Conservation (phyloP, 2,329 filamentous ascomycete species). For the Colletotrichum scovillei region DNA sequence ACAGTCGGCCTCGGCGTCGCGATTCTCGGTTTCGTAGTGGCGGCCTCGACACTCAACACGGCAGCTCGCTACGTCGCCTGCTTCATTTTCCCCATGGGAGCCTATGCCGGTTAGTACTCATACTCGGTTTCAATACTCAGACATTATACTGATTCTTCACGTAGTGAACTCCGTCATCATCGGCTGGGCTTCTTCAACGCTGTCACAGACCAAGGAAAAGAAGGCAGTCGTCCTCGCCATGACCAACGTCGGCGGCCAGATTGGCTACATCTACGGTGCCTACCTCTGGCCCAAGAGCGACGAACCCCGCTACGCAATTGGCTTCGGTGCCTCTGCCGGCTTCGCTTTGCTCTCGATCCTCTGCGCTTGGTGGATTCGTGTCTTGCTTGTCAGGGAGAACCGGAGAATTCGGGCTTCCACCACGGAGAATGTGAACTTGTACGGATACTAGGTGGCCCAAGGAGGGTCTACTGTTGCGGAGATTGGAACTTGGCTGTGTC, state of each 20-base stretch:
- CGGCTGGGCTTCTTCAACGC: constrained; percentile 56
- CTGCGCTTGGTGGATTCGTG: constrained; percentile 56
- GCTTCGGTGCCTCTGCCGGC: constrained; percentile 56
- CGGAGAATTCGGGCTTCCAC: constrained; percentile 49
- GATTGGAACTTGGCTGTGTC: too few species aligned
- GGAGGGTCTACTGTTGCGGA: too few species aligned
- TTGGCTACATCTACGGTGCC: constrained; percentile 61
- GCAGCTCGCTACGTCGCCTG: constrained; percentile 53
- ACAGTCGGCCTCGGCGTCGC: constrained; percentile 54
- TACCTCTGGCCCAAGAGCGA: constrained; percentile 61
- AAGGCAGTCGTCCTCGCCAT: constrained; percentile 59
- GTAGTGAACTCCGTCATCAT: constrained; percentile 55
- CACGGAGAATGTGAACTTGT: constrained; percentile 48
- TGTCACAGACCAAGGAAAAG: constrained; percentile 61
- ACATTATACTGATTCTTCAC: too few species aligned
- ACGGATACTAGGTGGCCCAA: constrained; percentile 45
- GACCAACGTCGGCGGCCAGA: constrained; percentile 58
- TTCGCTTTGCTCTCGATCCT: constrained; percentile 50
- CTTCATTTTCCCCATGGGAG: constrained; percentile 55
- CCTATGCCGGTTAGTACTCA: constrained; percentile 50
- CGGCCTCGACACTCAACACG: constrained; percentile 50
- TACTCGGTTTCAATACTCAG: too few species aligned
- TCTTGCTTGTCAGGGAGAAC: constrained; percentile 54
- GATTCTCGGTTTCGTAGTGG: constrained; percentile 55
- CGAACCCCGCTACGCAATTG: constrained; percentile 56